Evolutionary conservation across 345 rosid genomes (phyloP).

Genomic region (Passiflora organensis): DNA sequence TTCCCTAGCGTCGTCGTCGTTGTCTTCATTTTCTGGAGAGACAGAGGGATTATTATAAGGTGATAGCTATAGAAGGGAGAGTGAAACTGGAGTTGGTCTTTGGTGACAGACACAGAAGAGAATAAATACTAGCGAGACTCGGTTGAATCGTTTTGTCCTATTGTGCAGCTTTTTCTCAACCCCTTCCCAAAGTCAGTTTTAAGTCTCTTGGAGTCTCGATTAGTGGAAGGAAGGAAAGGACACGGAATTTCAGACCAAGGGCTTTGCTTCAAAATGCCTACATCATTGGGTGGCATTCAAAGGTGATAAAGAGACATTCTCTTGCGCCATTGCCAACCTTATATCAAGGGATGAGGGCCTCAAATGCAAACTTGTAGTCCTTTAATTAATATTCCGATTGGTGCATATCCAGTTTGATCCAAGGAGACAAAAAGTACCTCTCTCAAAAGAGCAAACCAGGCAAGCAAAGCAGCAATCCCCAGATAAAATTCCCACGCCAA

Average conservation of each 20-base stretch:
- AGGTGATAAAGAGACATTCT: conserved; percentile 5
- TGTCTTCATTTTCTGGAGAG: conserved; percentile 10
- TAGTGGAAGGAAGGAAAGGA: conserved; percentile 27
- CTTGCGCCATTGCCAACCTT: not conserved
- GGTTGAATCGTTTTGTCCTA: conserved; percentile 32
- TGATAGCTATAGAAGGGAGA: not conserved
- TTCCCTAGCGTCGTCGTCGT: too few species aligned
- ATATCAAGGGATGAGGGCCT: too few species aligned
- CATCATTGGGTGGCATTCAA: conserved; percentile 30
- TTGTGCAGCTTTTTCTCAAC: conserved; percentile 36
- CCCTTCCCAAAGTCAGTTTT: conserved; percentile 18
- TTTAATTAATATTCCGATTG: too few species aligned
- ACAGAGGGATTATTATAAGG: not conserved
- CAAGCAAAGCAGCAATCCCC: conserved; percentile 13
- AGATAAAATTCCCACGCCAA: conserved; percentile 13
- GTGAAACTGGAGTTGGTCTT: not conserved
- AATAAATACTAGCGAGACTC: conserved; percentile 40
- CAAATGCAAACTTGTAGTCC: too few species aligned
- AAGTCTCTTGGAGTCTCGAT: conserved; percentile 40
- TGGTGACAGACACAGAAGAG: conserved; percentile 10
- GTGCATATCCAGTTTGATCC: too few species aligned
- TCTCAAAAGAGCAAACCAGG: conserved; percentile 14
- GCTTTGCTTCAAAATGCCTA: conserved; percentile 16
- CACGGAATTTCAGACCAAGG: conserved; percentile 30
- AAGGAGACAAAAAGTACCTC: conserved; percentile 3